phyloP scores from a whole-genome alignment of 768 basidiomycete genomes.

The Serendipita vermifera region DNA sequence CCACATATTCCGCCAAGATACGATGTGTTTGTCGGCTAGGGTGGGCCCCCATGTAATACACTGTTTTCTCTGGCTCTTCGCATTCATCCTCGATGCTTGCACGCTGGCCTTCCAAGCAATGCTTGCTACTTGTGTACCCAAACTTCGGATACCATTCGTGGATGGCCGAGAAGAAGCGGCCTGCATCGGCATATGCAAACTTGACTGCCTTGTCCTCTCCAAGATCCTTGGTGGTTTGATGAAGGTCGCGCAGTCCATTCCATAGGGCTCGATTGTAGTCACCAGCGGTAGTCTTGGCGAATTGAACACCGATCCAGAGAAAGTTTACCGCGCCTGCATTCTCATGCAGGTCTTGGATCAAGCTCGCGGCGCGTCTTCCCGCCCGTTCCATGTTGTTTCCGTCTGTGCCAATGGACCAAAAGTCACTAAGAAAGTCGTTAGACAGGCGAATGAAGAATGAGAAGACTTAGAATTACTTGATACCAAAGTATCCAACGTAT shows the following conservation, averaged over 20 bases:
- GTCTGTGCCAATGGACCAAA: background rate
- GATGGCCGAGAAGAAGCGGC: background rate
- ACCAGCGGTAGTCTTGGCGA: background rate
- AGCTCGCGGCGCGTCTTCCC: background rate
- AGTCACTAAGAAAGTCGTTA: background rate
- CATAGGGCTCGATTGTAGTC: background rate
- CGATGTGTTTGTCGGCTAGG: background rate
- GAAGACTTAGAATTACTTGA: background rate
- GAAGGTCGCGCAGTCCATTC: background rate
- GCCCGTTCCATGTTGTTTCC: background rate
- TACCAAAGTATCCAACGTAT: background rate
- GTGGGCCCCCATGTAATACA: background rate
- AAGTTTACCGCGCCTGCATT: background rate
- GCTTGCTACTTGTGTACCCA: background rate
- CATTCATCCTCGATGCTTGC: background rate
- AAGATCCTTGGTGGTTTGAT: background rate
- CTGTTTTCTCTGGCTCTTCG: background rate
- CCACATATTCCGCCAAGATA: background rate
- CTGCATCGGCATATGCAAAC: background rate
- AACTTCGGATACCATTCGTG: background rate
- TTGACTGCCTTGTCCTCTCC: no score
- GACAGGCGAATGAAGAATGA: background rate
- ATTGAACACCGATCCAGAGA: background rate
- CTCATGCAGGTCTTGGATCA: background rate
- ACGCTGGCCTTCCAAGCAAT: background rate